Evolutionary conservation across 768 basidiomycete species (phyloP).

Genomic region (Leccinum fibrillosum): DNA sequence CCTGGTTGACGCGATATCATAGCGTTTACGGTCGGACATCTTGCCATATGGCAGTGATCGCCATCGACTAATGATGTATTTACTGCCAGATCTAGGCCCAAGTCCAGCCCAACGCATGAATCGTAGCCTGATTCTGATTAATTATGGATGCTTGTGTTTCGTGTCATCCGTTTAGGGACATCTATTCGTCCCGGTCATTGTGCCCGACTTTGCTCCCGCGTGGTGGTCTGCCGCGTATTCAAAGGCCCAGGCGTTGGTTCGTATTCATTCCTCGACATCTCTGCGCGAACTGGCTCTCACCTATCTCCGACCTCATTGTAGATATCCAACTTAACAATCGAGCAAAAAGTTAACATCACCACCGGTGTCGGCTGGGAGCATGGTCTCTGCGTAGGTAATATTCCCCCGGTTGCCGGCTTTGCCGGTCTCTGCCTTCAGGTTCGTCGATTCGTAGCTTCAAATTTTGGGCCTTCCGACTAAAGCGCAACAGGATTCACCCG

Average conservation of each 20-base stretch:
- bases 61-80: too few species aligned
- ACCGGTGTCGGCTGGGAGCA: constrained; percentile 52
- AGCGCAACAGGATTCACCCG: constrained; percentile 57
- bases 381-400: constrained; percentile 73
- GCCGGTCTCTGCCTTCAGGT: constrained; percentile 75
- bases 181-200: constrained; percentile 19
- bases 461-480: neutral
- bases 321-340: constrained; percentile 50
- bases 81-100: too few species aligned
- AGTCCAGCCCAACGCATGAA: too few species aligned
- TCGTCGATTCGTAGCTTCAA: constrained; percentile 3
- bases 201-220: constrained; percentile 47
- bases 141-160: too few species aligned
- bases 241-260: constrained; percentile 55
- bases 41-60: too few species aligned
- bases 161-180: too few species aligned
- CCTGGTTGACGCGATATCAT: too few species aligned
- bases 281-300: neutral
- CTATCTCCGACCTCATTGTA: constrained; percentile 11
- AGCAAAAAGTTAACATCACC: constrained; percentile 61
- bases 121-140: too few species aligned
- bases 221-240: constrained; percentile 62
- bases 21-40: too few species aligned
- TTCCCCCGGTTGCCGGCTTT: constrained; percentile 48
- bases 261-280: constrained; percentile 8